Percentiles rank a stretch among this genome's conserved stretches.
These are phyloP conservation scores for Coffea eugenioides DNA, from an alignment of 257 asterid genomes.

Conservation along the genomic window DNA sequence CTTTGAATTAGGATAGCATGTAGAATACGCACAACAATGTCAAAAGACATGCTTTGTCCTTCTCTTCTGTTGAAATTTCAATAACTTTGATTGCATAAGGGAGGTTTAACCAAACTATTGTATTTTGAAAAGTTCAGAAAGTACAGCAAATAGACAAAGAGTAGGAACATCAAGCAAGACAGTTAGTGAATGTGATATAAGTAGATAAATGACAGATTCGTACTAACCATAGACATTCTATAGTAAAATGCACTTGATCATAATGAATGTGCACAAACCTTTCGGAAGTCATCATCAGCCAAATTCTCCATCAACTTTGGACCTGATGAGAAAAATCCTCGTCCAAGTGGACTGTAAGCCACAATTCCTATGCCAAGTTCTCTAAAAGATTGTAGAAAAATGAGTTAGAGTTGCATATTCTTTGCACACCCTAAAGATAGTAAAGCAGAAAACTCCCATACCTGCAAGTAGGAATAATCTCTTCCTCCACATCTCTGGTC, in stretches of 20 bases:
- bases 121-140: no score
- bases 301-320: constrained; percentile 34
- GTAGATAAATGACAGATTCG: background rate
- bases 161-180: background rate
- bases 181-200: background rate
- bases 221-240: background rate
- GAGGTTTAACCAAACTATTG: no score
- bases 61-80: no score
- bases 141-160: no score
- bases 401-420: background rate
- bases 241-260: background rate
- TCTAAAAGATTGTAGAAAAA: background rate
- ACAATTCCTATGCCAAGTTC: constrained; percentile 24
- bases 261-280: constrained; percentile 21
- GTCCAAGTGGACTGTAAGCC: constrained; percentile 55
- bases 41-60: no score
- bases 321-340: constrained; percentile 52
- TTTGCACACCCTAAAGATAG: background rate
- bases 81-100: no score
- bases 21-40: background rate
- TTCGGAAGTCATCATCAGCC: constrained; percentile 34
- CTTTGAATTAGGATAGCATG: background rate
- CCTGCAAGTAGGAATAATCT: constrained; percentile 29
- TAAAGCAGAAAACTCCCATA: background rate
- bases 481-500: constrained; percentile 25